Evolutionary conservation across 192 early-diverging fungal genomes (phyloP).

Genomic region (Geranomyces variabilis): DNA sequence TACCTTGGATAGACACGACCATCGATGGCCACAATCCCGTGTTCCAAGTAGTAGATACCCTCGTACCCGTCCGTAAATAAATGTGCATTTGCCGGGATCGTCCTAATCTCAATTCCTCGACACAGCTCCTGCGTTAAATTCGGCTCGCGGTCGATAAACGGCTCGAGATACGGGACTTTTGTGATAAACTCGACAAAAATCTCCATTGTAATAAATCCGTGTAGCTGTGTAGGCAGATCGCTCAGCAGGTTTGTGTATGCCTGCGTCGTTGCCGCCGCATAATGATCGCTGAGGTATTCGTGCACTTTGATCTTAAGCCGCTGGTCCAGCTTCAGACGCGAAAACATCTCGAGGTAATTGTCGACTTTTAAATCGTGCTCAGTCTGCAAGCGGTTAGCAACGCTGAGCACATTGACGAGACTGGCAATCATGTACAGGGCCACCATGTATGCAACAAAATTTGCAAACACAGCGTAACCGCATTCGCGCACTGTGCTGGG

Average conservation of each 20-base stretch:
- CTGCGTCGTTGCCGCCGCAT: slow-evolving; percentile 39
- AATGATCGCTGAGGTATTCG: slow-evolving; percentile 49
- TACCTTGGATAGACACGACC: slow-evolving; percentile 53
- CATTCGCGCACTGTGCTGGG: slow-evolving; percentile 43
- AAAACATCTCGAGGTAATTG: slow-evolving; percentile 58
- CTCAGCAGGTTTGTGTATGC: slow-evolving; percentile 44
- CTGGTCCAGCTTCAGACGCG: slow-evolving; percentile 46
- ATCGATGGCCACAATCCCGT: slow-evolving; percentile 51
- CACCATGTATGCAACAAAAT: slow-evolving; percentile 44
- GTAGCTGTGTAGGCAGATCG: slow-evolving; percentile 47
- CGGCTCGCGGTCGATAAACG: slow-evolving; percentile 53
- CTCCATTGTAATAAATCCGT: slow-evolving; percentile 57
- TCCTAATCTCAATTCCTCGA: slow-evolving; percentile 44
- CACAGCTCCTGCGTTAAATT: slow-evolving; percentile 55
- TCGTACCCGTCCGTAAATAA: slow-evolving; percentile 55
- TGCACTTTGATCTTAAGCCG: slow-evolving; percentile 52
- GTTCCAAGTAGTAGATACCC: slow-evolving; percentile 54
- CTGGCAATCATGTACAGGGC: slow-evolving; percentile 50
- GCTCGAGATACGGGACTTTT: slow-evolving; percentile 50
- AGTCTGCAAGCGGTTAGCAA: slow-evolving; percentile 32
- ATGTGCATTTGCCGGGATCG: slow-evolving; percentile 43
- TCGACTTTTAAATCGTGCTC: slow-evolving; percentile 53
- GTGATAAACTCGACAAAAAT: slow-evolving; percentile 53
- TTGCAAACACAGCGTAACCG: slow-evolving; percentile 45
- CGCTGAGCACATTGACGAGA: slow-evolving; percentile 37